Evolutionary conservation across 371 early-diverging fungal genomes (phyloP).

Genomic region (Apophysomyces elegans): DNA sequence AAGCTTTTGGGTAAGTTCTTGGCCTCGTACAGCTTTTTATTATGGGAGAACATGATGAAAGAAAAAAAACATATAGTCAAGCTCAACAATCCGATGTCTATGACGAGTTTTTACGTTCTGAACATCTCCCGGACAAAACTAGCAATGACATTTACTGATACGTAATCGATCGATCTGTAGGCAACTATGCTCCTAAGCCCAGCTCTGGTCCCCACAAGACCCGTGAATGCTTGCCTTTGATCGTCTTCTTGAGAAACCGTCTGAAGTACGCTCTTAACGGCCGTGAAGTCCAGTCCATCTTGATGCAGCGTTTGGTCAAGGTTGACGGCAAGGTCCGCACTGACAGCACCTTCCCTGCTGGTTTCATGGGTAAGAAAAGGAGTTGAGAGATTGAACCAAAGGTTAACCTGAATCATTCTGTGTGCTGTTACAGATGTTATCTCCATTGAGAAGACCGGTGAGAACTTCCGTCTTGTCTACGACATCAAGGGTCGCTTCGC

Average conservation of each 20-base stretch:
- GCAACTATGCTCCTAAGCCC: conserved; percentile 94
- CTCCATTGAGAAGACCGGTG: conserved; percentile 98
- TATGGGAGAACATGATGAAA: conserved; percentile 16
- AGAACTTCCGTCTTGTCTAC: conserved; percentile 99
- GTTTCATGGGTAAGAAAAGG: conserved; percentile 88
- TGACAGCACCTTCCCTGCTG: conserved; percentile 98
- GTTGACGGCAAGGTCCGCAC: conserved; percentile 99
- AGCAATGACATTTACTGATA: not conserved
- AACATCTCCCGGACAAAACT: not conserved
- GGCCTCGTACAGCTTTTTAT: not conserved
- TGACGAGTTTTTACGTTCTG: conserved; percentile 36
- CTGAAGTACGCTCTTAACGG: conserved; percentile 98
- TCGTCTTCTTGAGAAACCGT: conserved; percentile 98
- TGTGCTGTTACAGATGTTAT: conserved; percentile 85
- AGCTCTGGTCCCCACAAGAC: conserved; percentile 99
- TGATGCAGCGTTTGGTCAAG: conserved; percentile 98
- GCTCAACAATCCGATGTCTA: conserved; percentile 31
- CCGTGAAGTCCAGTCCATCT: conserved; percentile 97
- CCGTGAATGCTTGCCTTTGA: conserved; percentile 98
- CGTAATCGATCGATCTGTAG: conserved; percentile 19
- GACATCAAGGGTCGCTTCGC: conserved; percentile 99
- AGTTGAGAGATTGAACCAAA: not conserved
- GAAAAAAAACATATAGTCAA: conserved; percentile 26
- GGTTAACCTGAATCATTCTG: not conserved
- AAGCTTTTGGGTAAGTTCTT: conserved; percentile 75